Evolutionary conservation across 2,329 filamentous ascomycete genomes (phyloP), one percentile per base, ranked within the genome.

Genomic region (Neospermospora avenae): DNA sequence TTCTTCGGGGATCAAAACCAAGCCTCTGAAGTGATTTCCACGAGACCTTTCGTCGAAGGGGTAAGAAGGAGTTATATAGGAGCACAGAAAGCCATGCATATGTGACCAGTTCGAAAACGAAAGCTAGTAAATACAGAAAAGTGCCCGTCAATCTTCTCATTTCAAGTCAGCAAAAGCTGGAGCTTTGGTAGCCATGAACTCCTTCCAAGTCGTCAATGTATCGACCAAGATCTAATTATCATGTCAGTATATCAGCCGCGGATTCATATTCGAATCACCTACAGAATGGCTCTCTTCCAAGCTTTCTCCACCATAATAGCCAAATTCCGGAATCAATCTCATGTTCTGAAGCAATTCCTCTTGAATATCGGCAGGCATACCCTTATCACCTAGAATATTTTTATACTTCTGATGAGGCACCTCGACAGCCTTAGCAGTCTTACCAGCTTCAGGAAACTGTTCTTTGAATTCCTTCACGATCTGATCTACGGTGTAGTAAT

Each of bases 271-370:
- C 3, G 10, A 31, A 14, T 31, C n/a, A 58, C 67, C 61, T 63
- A 70, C 66, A 54, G 59, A 75, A 63, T 72, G 74, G 59, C 74
- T 76, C 61, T 74, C 73, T 3, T 77, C 72, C 48, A 81, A 70
- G 41, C 67, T 64, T 49, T 63, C 78, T 10, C 79, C 79, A 4
- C 76, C 77, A 66, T 77, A 85, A 64, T 85, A 85, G 0, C 82
- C 81, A 31, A 76, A 79, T 22, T 80, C 75, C 57, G 78, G 74
- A 60, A 84, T 70, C 49, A 85, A 73, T 42, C 77, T 71, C 70
- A 82, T 78, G 61, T 82, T 85, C 70, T 84, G 78, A 35, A 80
- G 71, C 68, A 84, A 59, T 69, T 85, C 82, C 59, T 80, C 74
- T 20, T 75, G 74, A 65, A 73, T 72, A 24, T 74, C 71, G 10